Evolutionary conservation across 768 basidiomycete genomes (phyloP).

Genomic region (Cytidiella melzeri): DNA sequence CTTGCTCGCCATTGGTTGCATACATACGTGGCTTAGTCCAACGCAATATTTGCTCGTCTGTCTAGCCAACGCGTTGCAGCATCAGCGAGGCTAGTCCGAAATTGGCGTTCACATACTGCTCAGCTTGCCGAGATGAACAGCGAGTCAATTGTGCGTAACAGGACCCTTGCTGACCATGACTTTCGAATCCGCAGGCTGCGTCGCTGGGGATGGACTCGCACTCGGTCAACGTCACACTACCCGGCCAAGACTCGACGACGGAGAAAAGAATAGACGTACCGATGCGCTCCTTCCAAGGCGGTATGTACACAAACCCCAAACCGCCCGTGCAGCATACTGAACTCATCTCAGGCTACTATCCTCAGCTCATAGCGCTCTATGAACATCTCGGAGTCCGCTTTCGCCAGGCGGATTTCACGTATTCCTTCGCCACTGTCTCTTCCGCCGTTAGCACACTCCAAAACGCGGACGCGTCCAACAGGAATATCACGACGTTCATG

Average conservation of each 20-base stretch:
- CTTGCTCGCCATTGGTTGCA: not conserved
- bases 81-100: no score
- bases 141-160: no score
- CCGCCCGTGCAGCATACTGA: not conserved
- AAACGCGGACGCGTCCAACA: constrained; percentile 6
- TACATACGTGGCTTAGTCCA: no score
- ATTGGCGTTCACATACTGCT: no score
- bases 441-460: not conserved
- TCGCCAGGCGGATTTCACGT: constrained; percentile 52
- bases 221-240: constrained; percentile 41
- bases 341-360: constrained; percentile 56
- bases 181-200: constrained; percentile 48
- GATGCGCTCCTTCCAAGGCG: constrained; percentile 79
- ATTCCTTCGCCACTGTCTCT: constrained; percentile 59
- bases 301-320: constrained; percentile 30
- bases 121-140: no score
- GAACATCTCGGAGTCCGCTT: constrained; percentile 53
- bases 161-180: no score
- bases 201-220: constrained; percentile 65
- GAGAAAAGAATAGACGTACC: constrained; percentile 68
- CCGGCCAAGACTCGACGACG: constrained; percentile 28
- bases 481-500: constrained; percentile 40
- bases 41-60: no score
- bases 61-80: no score
- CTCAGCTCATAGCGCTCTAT: constrained; percentile 63